A percentile compares a stretch with the other conserved stretches of the same genome.
phyloP scores from a whole-genome alignment of 1,284 basidiomycete genomes.

The Boletellus deceptivus region DNA sequence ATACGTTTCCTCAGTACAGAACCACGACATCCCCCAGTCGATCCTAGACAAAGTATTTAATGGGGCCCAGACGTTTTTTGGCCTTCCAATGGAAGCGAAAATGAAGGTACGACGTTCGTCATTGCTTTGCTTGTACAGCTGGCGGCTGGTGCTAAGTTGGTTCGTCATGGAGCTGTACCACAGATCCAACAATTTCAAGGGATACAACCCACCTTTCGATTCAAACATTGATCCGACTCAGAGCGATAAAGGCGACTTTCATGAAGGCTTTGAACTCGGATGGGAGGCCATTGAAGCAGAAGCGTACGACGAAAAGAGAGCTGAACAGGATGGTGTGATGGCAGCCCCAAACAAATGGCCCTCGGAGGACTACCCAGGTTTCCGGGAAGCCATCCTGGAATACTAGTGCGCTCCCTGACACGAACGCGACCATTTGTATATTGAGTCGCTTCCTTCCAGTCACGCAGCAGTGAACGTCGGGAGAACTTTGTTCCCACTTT shows the following conservation, averaged over 20 bases:
- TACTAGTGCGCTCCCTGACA: slow-evolving; percentile 29
- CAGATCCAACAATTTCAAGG: slow-evolving; percentile 71
- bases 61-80: slow-evolving; percentile 64
- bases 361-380: slow-evolving; percentile 20
- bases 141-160: neutral
- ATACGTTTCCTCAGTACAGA: slow-evolving; percentile 48
- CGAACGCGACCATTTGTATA: neutral
- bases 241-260: slow-evolving; percentile 70
- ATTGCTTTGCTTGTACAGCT: neutral
- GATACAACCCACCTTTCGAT: slow-evolving; percentile 69
- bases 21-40: slow-evolving; percentile 67
- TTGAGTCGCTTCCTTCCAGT: slow-evolving; percentile 33
- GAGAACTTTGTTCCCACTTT: slow-evolving; percentile 73
- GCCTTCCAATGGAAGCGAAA: slow-evolving; percentile 57
- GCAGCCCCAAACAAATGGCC: slow-evolving; percentile 57
- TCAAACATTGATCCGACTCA: slow-evolving; percentile 62
- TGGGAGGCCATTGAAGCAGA: slow-evolving; percentile 55
- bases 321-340: slow-evolving; percentile 47
- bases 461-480: slow-evolving; percentile 61
- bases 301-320: slow-evolving; percentile 25
- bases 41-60: slow-evolving; percentile 52
- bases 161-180: slow-evolving; percentile 58
- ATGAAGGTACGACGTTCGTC: slow-evolving; percentile 44
- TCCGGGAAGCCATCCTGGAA: slow-evolving; percentile 21
- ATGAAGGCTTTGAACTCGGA: slow-evolving; percentile 83